A percentile compares a stretch with the other conserved stretches of the same genome.
phyloP scores from a whole-genome alignment of 176 grass and related monocot species.

The Ampelocalamus luodianensis region DNA sequence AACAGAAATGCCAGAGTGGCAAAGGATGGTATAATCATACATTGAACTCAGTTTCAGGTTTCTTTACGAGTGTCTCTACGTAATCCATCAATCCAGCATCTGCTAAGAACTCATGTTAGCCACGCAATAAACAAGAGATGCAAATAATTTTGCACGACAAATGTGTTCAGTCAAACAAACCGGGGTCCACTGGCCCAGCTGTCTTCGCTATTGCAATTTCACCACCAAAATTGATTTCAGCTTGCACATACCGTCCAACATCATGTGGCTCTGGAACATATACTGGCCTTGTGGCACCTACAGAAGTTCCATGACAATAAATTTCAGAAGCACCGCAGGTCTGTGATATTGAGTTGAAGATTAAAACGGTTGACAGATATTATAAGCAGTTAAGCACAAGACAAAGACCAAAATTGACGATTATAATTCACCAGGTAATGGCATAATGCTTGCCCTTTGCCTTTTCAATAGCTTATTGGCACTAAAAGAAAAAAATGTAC shows the following conservation, averaged over 20 bases:
- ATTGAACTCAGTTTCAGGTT: conserved; percentile 81
- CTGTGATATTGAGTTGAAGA: conserved; percentile 36
- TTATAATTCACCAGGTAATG: conserved; percentile 18
- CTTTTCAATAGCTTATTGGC: conserved; percentile 25
- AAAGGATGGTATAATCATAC: conserved; percentile 54
- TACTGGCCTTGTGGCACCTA: conserved; percentile 73
- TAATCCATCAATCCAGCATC: conserved; percentile 78
- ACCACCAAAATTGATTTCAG: conserved; percentile 62
- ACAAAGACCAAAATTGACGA: neutral
- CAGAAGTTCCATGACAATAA: conserved; percentile 30
- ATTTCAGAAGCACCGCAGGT: conserved; percentile 24
- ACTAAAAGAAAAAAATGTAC: neutral
- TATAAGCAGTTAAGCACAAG: neutral
- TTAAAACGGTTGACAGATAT: neutral
- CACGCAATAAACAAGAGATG: conserved; percentile 28
- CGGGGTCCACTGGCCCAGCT: conserved; percentile 73
- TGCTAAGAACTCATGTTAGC: conserved; percentile 40
- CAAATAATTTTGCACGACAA: neutral
- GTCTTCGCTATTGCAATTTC: conserved; percentile 60
- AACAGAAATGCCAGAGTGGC: conserved; percentile 25
- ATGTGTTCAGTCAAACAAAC: conserved; percentile 49
- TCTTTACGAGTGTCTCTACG: conserved; percentile 72
- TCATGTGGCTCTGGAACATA: conserved; percentile 84
- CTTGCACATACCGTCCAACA: conserved; percentile 70
- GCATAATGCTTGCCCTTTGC: neutral